Evolutionary conservation across 495 filamentous ascomycete species (phyloP).

Genomic region (Neurospora discreta): DNA sequence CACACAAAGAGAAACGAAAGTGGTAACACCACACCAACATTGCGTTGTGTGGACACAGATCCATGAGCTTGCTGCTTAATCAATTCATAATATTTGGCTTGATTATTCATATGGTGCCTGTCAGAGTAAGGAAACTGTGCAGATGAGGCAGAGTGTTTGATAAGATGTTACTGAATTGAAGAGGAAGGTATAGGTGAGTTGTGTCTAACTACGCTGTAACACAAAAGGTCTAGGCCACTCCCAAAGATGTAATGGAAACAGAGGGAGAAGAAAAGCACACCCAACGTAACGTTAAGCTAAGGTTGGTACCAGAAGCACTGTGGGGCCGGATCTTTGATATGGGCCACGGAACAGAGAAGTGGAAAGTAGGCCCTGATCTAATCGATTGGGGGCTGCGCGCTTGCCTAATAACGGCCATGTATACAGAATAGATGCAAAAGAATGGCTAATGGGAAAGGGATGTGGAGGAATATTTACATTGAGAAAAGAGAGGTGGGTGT

Average conservation of each 20-base stretch:
- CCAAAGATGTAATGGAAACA: neutral
- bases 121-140: too few species aligned
- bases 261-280: neutral
- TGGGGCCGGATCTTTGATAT: neutral
- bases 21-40: too few species aligned
- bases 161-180: neutral
- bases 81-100: too few species aligned
- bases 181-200: neutral
- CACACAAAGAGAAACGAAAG: too few species aligned
- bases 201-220: neutral
- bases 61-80: too few species aligned
- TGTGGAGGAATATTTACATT: neutral
- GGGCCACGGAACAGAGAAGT: neutral
- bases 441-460: neutral
- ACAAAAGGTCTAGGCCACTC: neutral
- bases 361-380: neutral
- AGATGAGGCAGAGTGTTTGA: too few species aligned
- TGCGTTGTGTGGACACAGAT: too few species aligned
- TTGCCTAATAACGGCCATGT: neutral
- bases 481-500: neutral
- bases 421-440: neutral
- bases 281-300: too few species aligned
- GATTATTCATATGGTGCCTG: too few species aligned
- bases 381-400: neutral
- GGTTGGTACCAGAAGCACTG: neutral